Percentiles rank a stretch among this genome's conserved stretches.
Conservation (phyloP, 2,329 filamentous ascomycete species). For the Stachybotrys elegans region DNA sequence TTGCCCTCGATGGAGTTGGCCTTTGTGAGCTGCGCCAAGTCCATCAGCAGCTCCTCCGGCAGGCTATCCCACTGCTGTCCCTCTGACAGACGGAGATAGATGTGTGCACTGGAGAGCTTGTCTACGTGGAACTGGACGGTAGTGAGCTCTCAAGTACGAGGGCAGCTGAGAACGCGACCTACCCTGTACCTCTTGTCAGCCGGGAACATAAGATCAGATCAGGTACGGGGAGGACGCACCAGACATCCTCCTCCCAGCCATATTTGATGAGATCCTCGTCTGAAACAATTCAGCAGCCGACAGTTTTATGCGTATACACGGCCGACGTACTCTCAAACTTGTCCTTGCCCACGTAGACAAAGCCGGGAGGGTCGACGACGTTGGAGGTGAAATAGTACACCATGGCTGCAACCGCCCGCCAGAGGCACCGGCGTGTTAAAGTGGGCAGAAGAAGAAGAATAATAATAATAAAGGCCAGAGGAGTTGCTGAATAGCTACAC, state of each 20-base stretch:
- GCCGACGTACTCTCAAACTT: constrained; percentile 85
- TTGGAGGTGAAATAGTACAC: constrained; percentile 95
- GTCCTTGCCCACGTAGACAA: constrained; percentile 96
- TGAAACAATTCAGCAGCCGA: constrained; percentile 32
- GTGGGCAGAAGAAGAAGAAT: too few species aligned
- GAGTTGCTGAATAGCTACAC: constrained; percentile 5
- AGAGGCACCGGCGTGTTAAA: not conserved
- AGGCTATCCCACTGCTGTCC: constrained; percentile 82
- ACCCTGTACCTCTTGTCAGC: too few species aligned
- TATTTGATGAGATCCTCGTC: constrained; percentile 95
- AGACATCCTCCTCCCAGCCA: constrained; percentile 93
- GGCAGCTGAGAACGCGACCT: too few species aligned
- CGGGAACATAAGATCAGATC: not conserved
- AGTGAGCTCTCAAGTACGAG: too few species aligned
- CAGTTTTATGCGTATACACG: constrained; percentile 7
- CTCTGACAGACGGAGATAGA: constrained; percentile 81
- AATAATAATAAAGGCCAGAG: too few species aligned
- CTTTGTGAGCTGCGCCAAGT: constrained; percentile 96
- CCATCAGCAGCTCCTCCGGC: constrained; percentile 66
- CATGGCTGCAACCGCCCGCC: constrained; percentile 48
- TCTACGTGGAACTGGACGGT: constrained; percentile 95
- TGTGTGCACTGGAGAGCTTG: constrained; percentile 93
- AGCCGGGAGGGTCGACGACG: constrained; percentile 73
- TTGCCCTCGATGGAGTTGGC: constrained; percentile 99
- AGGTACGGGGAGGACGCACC: constrained; percentile 61